Base-by-base conservation (phyloP, 108 stramenopile genomes). In the Aurantiochytrium sp. region DNA sequence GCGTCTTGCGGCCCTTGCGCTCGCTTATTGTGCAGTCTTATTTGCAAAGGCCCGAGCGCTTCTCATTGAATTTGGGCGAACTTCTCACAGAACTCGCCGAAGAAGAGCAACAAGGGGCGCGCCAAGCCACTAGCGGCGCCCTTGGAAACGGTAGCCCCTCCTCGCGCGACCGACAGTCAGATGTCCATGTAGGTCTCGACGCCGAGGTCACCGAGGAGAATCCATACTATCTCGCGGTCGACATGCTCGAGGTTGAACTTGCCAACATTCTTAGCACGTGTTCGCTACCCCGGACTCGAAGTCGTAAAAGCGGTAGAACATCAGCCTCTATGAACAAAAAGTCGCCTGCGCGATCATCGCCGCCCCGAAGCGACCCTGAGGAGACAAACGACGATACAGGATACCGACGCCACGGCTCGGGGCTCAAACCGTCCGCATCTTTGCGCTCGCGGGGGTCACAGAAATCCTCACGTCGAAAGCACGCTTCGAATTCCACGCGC, bases 181-280 rank as follows among this genome's bases (percentile, higher is more conserved):
- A 83, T 35, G 35, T 0, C 35, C 35, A 35, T 35, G 35, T 35
- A 35, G 35, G 35, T 35, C 35, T 35, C 35, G 35, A 35, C 35
- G 35, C 35, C 0, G 35, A 35, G 35, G 35, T 35, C 0, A 0
- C 45, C 18, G 76, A 28, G 10, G 51, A 83, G 1, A 21, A 35
- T 16, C 18, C 19, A 12, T 83, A 53, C 49, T 83, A 83, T 28
- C 76, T 83, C 10, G 49, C 76, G 19, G 76, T 83, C 51, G 76
- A 83, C 51, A 83, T 83, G 76, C 51, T 83, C 25, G 76, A 83
- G 51, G 76, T 83, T 0, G 76, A 83, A 45, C 76, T 83, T 6
- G 76, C 76, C n/a, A 83, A 83, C 49, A 47, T 53, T 47, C 76
- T 83, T 18, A 83, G 76, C 51, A 83, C 76, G 6, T 83, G 49